phyloP scores from a whole-genome alignment of 1,284 basidiomycete species.

The Ustilago loliicola region DNA sequence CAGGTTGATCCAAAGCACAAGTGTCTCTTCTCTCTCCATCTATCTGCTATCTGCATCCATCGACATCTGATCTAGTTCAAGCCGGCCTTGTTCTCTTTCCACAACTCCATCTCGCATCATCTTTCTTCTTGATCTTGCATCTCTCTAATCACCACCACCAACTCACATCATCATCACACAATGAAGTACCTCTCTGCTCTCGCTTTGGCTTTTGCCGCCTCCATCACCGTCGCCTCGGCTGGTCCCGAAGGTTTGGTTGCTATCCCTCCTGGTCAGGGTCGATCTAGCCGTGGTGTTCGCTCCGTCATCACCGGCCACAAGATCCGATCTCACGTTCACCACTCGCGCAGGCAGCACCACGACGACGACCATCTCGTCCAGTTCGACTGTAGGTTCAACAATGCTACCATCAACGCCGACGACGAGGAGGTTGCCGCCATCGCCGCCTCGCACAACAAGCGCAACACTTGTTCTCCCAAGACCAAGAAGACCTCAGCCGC shows the following conservation, averaged over 20 bases:
- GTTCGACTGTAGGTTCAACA: slow-evolving; percentile 31
- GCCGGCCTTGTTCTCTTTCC: slow-evolving; percentile 28
- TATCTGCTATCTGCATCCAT: slow-evolving; percentile 12
- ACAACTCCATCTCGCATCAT: slow-evolving; percentile 5
- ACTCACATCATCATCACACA: slow-evolving; percentile 3
- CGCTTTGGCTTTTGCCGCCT: slow-evolving; percentile 47
- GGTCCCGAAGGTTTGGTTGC: slow-evolving; percentile 31
- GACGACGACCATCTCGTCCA: slow-evolving; percentile 21
- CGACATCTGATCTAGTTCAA: slow-evolving; percentile 17
- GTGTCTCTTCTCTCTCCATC: not conserved
- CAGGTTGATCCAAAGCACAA: slow-evolving; percentile 35
- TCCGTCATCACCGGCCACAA: slow-evolving; percentile 58
- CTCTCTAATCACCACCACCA: slow-evolving; percentile 8
- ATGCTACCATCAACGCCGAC: slow-evolving; percentile 40
- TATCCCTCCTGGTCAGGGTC: slow-evolving; percentile 50
- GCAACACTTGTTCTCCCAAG: slow-evolving; percentile 47
- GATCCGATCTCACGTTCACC: slow-evolving; percentile 52
- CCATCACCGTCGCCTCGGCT: slow-evolving; percentile 33
- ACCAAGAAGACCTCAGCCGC: slow-evolving; percentile 19
- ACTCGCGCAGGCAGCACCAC: slow-evolving; percentile 41
- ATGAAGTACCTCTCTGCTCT: slow-evolving; percentile 58
- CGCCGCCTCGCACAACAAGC: slow-evolving; percentile 37
- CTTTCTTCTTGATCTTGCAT: slow-evolving; percentile 1
- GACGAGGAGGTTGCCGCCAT: slow-evolving; percentile 37
- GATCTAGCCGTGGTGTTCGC: slow-evolving; percentile 44